Conservation (phyloP, 2,329 filamentous ascomycete genomes). For the Arthrobotrys sinensis region DNA sequence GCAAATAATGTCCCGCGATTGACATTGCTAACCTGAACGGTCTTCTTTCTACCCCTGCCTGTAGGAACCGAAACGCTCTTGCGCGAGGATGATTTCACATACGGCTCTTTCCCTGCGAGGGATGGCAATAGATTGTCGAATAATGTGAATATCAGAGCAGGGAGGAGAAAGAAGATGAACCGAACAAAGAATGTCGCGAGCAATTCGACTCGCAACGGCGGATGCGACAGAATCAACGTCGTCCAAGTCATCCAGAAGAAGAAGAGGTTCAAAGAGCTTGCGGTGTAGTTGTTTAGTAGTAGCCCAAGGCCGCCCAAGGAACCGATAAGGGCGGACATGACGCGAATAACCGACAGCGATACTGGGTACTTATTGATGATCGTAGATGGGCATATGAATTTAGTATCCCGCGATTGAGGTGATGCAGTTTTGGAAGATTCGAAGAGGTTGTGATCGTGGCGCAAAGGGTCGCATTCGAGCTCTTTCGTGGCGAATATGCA, state of each 20-base stretch:
- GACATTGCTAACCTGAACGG: conserved; percentile 60
- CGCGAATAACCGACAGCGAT: neutral
- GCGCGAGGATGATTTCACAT: conserved; percentile 68
- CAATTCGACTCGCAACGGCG: conserved; percentile 81
- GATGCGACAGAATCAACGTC: conserved; percentile 83
- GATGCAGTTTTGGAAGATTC: conserved; percentile 1
- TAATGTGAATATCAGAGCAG: conserved; percentile 79
- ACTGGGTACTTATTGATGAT: neutral
- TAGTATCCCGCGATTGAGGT: neutral
- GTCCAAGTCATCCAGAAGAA: conserved; percentile 95
- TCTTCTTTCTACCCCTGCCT: conserved; percentile 69
- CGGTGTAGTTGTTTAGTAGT: conserved; percentile 78
- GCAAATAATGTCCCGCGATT: conserved; percentile 67
- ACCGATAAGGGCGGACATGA: conserved; percentile 55
- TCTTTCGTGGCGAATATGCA: neutral
- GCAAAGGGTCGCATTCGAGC: conserved; percentile 42
- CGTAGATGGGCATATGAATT: neutral
- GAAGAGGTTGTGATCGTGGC: conserved; percentile 14
- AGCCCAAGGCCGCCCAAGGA: conserved; percentile 74
- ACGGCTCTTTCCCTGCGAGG: conserved; percentile 75
- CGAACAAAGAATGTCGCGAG: conserved; percentile 79
- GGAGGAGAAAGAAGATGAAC: conserved; percentile 79
- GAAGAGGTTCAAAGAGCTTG: conserved; percentile 84
- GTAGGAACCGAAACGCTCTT: conserved; percentile 67
- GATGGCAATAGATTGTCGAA: conserved; percentile 81